Conservation (phyloP, 2,329 filamentous ascomycete species). For the Plectosphaerella cucumerina region DNA sequence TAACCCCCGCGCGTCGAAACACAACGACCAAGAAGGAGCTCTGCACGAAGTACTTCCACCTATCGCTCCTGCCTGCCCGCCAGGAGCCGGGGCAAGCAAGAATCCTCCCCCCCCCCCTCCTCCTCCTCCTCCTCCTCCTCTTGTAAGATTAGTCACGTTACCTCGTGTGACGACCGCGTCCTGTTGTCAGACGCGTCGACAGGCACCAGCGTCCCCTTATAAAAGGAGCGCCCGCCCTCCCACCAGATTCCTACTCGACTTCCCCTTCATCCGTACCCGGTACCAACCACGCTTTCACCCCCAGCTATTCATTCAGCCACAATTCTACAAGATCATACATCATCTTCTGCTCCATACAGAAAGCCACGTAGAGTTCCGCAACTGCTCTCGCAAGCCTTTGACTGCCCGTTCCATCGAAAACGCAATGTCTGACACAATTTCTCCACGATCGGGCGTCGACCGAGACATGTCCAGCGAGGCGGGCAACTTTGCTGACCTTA, state of each 20-base stretch:
- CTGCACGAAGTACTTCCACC: no score
- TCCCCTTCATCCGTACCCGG: not conserved
- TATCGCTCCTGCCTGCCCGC: not conserved
- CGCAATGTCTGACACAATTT: not conserved
- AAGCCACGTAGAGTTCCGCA: not conserved
- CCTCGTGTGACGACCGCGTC: not conserved
- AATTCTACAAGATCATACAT: not conserved
- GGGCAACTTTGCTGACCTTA: not conserved
- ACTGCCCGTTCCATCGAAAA: not conserved
- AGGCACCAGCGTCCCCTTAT: not conserved
- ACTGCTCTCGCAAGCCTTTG: not conserved
- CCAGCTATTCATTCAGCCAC: not conserved
- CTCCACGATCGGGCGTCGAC: not conserved
- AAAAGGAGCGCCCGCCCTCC: not conserved
- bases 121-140: slow-evolving; percentile 6
- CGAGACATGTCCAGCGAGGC: not conserved
- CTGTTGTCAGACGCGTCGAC: not conserved
- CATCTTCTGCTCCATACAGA: not conserved
- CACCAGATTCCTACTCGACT: not conserved
- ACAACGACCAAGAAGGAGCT: no score
- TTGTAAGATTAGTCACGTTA: not conserved
- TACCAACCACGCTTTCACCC: not conserved
- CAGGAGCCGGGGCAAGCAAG: no score
- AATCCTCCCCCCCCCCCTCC: not conserved
- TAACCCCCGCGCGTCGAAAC: no score